Evolutionary conservation across 352 stramenopile species (phyloP).

Genomic region (Blastocystis sp.): DNA sequence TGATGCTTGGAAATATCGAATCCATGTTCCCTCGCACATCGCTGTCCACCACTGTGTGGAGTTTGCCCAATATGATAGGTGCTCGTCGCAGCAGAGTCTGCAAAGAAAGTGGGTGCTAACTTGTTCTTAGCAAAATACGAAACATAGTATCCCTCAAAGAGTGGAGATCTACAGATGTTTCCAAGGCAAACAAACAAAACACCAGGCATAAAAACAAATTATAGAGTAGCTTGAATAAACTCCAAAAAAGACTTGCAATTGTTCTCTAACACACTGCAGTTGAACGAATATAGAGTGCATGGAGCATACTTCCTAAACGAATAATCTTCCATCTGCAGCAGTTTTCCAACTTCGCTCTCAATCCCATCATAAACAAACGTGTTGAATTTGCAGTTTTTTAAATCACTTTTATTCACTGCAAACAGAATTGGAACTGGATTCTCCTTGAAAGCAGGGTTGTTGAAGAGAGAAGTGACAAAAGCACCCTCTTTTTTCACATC

Average conservation of each 20-base stretch:
- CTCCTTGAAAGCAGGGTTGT: neutral
- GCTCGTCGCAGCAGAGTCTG: constrained; percentile 34
- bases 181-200: constrained; percentile 60
- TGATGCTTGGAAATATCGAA: constrained; percentile 57
- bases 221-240: neutral
- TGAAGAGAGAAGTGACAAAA: constrained; percentile 15
- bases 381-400: neutral
- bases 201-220: constrained; percentile 35
- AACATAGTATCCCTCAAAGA: constrained; percentile 2
- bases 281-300: constrained; percentile 11
- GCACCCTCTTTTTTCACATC: neutral
- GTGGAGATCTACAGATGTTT: constrained; percentile 59
- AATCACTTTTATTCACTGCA: constrained; percentile 30
- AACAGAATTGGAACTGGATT: constrained; percentile 23
- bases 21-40: constrained; percentile 37
- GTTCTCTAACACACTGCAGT: neutral
- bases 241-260: neutral
- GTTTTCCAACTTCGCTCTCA: neutral
- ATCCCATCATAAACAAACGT: neutral
- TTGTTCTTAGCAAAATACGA: neutral
- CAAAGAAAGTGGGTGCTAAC: neutral
- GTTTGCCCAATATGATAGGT: constrained; percentile 41
- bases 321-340: neutral
- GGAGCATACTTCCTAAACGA: constrained; percentile 24
- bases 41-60: constrained; percentile 25